A percentile compares a stretch with the other conserved stretches of the same genome.
These are phyloP conservation scores for Asterella californica DNA, from an alignment of 225 moss, liverwort and hornwort species.

Conservation along the genomic window DNA sequence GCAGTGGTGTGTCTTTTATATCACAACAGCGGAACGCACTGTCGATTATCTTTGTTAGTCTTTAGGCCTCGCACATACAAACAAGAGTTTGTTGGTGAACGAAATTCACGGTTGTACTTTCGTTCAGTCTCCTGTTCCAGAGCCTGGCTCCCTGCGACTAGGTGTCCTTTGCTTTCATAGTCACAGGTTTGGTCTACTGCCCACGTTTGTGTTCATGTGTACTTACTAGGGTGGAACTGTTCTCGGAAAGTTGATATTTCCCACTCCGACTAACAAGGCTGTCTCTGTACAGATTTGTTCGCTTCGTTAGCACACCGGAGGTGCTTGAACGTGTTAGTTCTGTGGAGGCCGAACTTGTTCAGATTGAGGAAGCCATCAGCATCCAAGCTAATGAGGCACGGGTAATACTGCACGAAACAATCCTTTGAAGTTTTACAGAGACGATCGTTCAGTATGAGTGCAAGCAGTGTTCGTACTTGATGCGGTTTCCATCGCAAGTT, in stretches of 20 bases:
- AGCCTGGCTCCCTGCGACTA: too few species aligned
- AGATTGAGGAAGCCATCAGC: conserved; percentile 92
- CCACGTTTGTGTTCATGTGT: too few species aligned
- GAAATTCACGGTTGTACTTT: too few species aligned
- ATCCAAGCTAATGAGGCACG: conserved; percentile 75
- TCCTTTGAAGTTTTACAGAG: neutral
- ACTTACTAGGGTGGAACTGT: too few species aligned
- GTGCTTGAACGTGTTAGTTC: conserved; percentile 94
- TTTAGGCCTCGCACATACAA: neutral
- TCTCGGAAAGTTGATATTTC: too few species aligned
- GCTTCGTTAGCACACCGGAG: conserved; percentile 97
- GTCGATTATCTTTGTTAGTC: neutral
- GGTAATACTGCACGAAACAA: conserved; percentile 23
- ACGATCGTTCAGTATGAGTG: neutral
- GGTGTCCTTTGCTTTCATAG: too few species aligned
- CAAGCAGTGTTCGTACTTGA: neutral
- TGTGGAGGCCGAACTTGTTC: conserved; percentile 91
- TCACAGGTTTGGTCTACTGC: too few species aligned
- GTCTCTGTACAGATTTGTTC: conserved; percentile 60
- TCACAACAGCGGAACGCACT: neutral
- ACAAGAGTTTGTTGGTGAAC: too few species aligned
- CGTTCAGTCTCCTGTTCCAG: too few species aligned
- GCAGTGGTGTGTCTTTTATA: neutral
- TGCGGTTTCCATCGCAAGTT: neutral
- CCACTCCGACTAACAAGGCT: neutral